Percentiles rank a stretch among this genome's conserved stretches.
Evolutionary conservation across 202 grass and related monocot species (phyloP).

Genomic region (Saccharum hybrid): DNA sequence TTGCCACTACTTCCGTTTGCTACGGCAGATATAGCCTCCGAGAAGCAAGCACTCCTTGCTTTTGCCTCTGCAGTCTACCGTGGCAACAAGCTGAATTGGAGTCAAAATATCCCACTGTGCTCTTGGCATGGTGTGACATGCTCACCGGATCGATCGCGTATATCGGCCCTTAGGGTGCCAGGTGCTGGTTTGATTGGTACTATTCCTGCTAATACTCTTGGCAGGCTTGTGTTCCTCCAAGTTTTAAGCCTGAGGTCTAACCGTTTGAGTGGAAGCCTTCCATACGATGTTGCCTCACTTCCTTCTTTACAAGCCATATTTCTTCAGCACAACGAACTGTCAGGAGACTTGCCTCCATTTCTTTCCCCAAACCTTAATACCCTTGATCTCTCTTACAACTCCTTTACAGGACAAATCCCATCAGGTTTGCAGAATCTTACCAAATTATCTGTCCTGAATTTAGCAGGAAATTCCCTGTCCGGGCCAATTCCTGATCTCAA

Average conservation of each 20-base stretch:
- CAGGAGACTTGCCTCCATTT: slow-evolving; percentile 74
- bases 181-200: slow-evolving; percentile 76
- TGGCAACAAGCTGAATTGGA: slow-evolving; percentile 78
- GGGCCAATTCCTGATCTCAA: slow-evolving; percentile 85
- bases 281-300: slow-evolving; percentile 69
- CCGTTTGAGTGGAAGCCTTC: slow-evolving; percentile 69
- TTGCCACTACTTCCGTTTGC: slow-evolving; percentile 48
- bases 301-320: slow-evolving; percentile 77
- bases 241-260: slow-evolving; percentile 93
- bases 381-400: slow-evolving; percentile 92
- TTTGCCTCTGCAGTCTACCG: slow-evolving; percentile 69
- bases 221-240: slow-evolving; percentile 73
- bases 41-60: slow-evolving; percentile 82
- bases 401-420: slow-evolving; percentile 77
- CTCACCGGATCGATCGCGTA: slow-evolving; percentile 50
- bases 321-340: slow-evolving; percentile 91
- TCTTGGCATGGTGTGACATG: slow-evolving; percentile 93
- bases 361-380: slow-evolving; percentile 58
- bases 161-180: slow-evolving; percentile 76
- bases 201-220: slow-evolving; percentile 80
- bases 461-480: slow-evolving; percentile 71
- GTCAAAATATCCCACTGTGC: slow-evolving; percentile 67
- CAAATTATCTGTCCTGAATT: slow-evolving; percentile 64
- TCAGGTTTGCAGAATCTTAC: slow-evolving; percentile 68
- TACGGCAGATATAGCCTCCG: slow-evolving; percentile 64